Conservation (phyloP, 2,329 filamentous ascomycete species). For the Leptographium galeiforme region DNA sequence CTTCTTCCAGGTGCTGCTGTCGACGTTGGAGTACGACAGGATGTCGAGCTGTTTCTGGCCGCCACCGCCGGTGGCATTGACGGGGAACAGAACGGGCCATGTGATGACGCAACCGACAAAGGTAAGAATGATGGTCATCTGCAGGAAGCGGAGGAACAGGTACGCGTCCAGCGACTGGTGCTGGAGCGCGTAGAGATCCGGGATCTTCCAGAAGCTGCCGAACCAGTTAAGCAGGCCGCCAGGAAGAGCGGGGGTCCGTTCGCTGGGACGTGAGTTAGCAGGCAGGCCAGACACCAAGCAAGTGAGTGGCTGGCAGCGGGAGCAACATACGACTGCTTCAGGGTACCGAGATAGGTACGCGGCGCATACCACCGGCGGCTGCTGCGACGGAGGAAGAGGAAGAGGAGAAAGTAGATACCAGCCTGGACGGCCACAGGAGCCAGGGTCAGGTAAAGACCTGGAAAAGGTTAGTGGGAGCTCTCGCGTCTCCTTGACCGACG, state of each 20-base stretch:
- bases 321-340: slow-evolving; percentile 23
- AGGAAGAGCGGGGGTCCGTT: slow-evolving; percentile 46
- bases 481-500: background rate
- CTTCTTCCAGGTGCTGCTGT: slow-evolving; percentile 30
- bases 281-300: slow-evolving; percentile 1
- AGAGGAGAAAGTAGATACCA: slow-evolving; percentile 27
- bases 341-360: slow-evolving; percentile 33
- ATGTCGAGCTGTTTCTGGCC: slow-evolving; percentile 55
- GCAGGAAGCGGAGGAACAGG: slow-evolving; percentile 78
- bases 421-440: slow-evolving; percentile 24
- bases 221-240: slow-evolving; percentile 56
- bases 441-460: slow-evolving; percentile 28
- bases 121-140: slow-evolving; percentile 61
- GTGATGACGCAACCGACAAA: slow-evolving; percentile 74
- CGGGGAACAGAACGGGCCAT: slow-evolving; percentile 74
- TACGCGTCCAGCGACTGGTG: slow-evolving; percentile 89
- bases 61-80: slow-evolving; percentile 73
- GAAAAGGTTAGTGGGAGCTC: background rate
- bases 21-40: slow-evolving; percentile 66
- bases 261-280: slow-evolving; percentile 19
- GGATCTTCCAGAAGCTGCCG: slow-evolving; percentile 48
- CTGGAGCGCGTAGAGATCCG: slow-evolving; percentile 70
- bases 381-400: slow-evolving; percentile 30
- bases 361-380: slow-evolving; percentile 35
- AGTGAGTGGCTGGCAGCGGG: background rate